Conservation (phyloP, 345 rosid genomes). For the Dimocarpus longan region DNA sequence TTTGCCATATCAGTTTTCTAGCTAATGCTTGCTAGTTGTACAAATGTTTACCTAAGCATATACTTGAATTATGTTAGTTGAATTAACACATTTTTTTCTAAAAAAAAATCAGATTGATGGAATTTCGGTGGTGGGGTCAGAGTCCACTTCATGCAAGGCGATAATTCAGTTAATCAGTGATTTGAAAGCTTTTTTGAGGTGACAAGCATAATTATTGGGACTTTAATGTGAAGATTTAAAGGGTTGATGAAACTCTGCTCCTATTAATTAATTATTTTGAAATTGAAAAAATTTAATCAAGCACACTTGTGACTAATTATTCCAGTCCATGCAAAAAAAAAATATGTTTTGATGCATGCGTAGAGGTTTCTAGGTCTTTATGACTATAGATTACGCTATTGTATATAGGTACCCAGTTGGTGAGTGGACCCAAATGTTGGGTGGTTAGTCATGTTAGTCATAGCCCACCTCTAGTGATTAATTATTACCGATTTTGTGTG, state of each 20-base stretch:
- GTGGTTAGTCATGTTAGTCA: not conserved
- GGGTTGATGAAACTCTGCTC: no score
- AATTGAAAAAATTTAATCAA: no score
- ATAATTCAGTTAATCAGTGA: not conserved
- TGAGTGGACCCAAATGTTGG: conserved; percentile 6
- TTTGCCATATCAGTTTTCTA: not conserved
- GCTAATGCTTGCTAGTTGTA: not conserved
- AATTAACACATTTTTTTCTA: no score
- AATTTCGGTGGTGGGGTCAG: not conserved
- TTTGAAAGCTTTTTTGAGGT: not conserved
- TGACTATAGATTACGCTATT: no score
- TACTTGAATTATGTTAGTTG: not conserved
- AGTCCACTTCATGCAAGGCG: not conserved
- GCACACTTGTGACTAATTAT: not conserved
- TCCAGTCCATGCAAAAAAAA: not conserved
- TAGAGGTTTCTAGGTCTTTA: not conserved
- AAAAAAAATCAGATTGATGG: no score
- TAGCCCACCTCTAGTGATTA: not conserved
- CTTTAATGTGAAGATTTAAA: no score
- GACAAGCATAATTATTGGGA: no score
- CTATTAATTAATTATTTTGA: not conserved
- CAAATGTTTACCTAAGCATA: not conserved
- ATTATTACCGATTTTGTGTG: not conserved
- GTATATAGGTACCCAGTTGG: not conserved
- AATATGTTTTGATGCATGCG: not conserved